Evolutionary conservation across 2,329 filamentous ascomycete genomes (phyloP).

Genomic region (Microcyclospora tardicrescens): DNA sequence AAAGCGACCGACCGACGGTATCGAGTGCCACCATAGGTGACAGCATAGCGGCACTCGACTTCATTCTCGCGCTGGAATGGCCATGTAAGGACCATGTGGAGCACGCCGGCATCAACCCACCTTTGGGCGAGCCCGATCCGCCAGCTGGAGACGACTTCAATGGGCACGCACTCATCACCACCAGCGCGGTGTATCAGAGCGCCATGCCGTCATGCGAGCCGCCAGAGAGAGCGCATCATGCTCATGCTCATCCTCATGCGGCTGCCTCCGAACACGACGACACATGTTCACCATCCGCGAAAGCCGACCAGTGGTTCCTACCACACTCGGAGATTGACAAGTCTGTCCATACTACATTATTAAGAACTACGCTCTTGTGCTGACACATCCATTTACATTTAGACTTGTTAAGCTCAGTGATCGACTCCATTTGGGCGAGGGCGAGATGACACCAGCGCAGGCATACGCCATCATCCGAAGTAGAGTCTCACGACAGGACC

Average conservation of each 20-base stretch:
- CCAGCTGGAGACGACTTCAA: background rate
- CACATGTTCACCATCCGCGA: too few relatives aligned
- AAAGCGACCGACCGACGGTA: background rate
- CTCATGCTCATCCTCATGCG: too few relatives aligned
- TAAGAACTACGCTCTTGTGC: background rate
- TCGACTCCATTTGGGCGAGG: constrained; percentile 10
- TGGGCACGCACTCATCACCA: constrained; percentile 11
- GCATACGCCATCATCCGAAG: constrained; percentile 9
- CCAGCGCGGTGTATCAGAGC: constrained; percentile 8
- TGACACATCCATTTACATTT: background rate
- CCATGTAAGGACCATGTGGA: constrained; percentile 10
- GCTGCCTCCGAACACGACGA: too few relatives aligned
- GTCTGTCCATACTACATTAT: constrained; percentile 2
- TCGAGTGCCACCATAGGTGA: constrained; percentile 3
- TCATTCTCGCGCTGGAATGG: constrained; percentile 15
- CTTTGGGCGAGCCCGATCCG: background rate
- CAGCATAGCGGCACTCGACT: constrained; percentile 13
- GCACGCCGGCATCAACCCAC: constrained; percentile 10
- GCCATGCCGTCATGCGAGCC: constrained; percentile 3
- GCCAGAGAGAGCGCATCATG: too few relatives aligned
- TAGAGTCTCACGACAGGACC: constrained; percentile 4
- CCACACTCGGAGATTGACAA: constrained; percentile 17
- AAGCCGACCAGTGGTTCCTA: constrained; percentile 8
- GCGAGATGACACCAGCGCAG: constrained; percentile 13
- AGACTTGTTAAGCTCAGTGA: constrained; percentile 12